Evolutionary conservation across 495 filamentous ascomycete genomes (phyloP).

Genomic region (Neurospora sp.): DNA sequence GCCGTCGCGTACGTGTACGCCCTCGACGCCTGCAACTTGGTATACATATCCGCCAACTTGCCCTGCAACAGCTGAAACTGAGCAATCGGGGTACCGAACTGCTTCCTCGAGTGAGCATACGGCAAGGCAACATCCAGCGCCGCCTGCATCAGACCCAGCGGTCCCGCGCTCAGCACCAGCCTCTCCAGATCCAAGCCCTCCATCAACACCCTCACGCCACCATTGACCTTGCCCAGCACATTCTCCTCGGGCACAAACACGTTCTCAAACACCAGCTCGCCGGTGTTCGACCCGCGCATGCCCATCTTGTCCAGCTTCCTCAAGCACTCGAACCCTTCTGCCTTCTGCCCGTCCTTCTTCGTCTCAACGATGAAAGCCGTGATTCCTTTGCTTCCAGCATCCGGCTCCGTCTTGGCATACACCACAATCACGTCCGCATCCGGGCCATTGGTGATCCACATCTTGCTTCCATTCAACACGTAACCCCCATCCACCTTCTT

Average conservation of each 20-base stretch:
- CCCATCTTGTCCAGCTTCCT: conserved; percentile 96
- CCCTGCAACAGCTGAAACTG: conserved; percentile 92
- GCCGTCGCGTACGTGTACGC: conserved; percentile 75
- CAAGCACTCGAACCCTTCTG: conserved; percentile 71
- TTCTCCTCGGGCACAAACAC: conserved; percentile 83
- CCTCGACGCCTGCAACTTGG: conserved; percentile 70
- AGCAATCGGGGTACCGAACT: conserved; percentile 81
- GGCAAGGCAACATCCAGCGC: conserved; percentile 79
- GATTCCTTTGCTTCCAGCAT: conserved; percentile 78
- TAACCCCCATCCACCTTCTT: conserved; percentile 76
- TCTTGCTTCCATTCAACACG: conserved; percentile 83
- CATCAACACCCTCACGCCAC: conserved; percentile 87
- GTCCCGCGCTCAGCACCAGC: conserved; percentile 84
- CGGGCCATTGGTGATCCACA: conserved; percentile 99
- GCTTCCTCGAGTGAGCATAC: conserved; percentile 79
- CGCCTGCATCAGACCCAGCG: conserved; percentile 91
- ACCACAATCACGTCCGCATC: conserved; percentile 85
- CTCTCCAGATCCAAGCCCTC: conserved; percentile 91
- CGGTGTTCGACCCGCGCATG: conserved; percentile 95
- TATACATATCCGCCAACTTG: conserved; percentile 95
- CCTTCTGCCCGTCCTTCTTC: conserved; percentile 9
- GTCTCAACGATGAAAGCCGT: conserved; percentile 88
- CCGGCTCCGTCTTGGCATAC: conserved; percentile 88
- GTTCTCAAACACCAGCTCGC: conserved; percentile 84
- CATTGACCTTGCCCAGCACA: conserved; percentile 68